Evolutionary conservation across 164 flowering plant species (phyloP), one percentile per base, ranked within the genome.

Genomic region (Liquidambar formosana): DNA sequence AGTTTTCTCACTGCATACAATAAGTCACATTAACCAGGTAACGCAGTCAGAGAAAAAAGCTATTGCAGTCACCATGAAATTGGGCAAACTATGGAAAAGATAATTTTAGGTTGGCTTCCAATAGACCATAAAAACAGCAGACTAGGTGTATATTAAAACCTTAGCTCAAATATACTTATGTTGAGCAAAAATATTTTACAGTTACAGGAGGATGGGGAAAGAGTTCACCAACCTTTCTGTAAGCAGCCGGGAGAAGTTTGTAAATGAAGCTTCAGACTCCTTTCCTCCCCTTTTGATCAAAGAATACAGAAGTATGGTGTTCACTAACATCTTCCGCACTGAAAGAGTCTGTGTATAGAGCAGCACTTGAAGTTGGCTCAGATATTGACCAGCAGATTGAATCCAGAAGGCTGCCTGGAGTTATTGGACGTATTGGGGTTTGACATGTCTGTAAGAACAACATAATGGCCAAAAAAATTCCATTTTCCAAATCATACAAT

Each of bases 371-470:
- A 59, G 97, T 75, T 72, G 92, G 93, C 70, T 95, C 99, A 10
- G 97, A 93, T 69, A 95, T 71, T 45, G 95, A 82, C 99, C 99
- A 95, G 83, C 93, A 86, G 61, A 95, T 84, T 2, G 94, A 82
- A 68, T 92, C 96, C 77, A 95, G 75, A 77, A 95, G 91, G 75
- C 76, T 82, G 81, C 76, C 79, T 41, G 96, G 97, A 47, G 90
- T 84, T 65, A 88, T 82, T 51, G 89, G 94, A 41, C 86, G 88
- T 21, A 95, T 82, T 47, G 89, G 90, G 41, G 76, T 82, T 76
- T 85, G 89, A 78, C 85, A 84, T 47, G 89, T 88, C 98, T 92
- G 88, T 63, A 75, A 65, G 26, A 58, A 59, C 13, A 65, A 46
- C 27, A 72, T 46, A n/a, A 54, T 2, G 28, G 28, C 41, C 66